Evolutionary conservation across 129 eudicot species (phyloP).

Genomic region (Apium graveolens): DNA sequence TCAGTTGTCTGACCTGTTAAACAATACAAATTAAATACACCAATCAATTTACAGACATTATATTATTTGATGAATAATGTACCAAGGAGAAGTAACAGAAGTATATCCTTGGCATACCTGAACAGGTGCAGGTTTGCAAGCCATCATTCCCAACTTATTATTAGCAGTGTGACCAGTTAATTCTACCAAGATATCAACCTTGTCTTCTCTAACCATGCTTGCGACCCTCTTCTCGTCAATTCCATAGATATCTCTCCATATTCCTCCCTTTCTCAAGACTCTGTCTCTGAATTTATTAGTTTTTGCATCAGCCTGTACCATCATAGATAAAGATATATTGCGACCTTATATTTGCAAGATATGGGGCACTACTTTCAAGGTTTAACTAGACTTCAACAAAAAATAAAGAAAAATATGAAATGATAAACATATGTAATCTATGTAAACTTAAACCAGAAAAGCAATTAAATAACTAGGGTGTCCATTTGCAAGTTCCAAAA

Average conservation of each 20-base stretch:
- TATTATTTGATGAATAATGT: not conserved
- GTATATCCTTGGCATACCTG: constrained; percentile 47
- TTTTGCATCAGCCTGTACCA: constrained; percentile 90
- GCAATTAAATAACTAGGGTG: not conserved
- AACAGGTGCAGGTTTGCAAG: constrained; percentile 94
- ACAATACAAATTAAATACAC: not conserved
- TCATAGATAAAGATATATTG: constrained; percentile 14
- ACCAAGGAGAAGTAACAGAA: not conserved
- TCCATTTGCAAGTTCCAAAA: constrained; percentile 6
- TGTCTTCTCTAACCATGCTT: constrained; percentile 83
- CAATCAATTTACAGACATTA: not conserved
- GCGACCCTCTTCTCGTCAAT: constrained; percentile 97
- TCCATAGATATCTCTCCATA: constrained; percentile 89
- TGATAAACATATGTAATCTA: not conserved
- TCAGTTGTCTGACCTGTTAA: not conserved
- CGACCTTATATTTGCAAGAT: constrained; percentile 9
- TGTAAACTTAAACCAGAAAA: not conserved
- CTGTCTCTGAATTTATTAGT: constrained; percentile 70
- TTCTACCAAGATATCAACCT: constrained; percentile 92
- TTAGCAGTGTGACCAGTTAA: constrained; percentile 98
- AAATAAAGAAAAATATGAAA: not conserved
- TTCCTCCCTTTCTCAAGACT: constrained; percentile 80
- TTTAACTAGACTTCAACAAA: not conserved
- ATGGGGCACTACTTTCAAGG: not conserved
- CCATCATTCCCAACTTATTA: constrained; percentile 94